Conservation (phyloP, 306 rosid species). For the Glycine latifolia region DNA sequence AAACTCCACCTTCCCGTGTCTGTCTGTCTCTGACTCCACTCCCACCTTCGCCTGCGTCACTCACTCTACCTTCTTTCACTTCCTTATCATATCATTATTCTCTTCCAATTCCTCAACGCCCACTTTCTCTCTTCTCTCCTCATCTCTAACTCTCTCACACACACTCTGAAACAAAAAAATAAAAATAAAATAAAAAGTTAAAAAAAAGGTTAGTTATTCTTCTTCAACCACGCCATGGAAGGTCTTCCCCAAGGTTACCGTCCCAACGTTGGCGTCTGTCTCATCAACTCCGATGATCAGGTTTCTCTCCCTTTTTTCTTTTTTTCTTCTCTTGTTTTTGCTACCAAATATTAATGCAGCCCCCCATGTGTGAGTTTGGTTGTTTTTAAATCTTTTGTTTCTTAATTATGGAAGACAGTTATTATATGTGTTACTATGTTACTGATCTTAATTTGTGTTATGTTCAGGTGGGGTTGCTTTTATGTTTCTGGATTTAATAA, state of each 20-base stretch:
- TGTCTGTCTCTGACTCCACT: constrained; percentile 22
- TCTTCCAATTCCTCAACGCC: constrained; percentile 34
- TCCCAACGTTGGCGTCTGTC: constrained; percentile 98
- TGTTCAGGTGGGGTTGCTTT: not conserved
- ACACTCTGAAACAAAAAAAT: not conserved
- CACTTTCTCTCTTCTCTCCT: not conserved
- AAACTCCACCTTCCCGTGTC: constrained; percentile 49
- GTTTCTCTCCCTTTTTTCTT: constrained; percentile 42
- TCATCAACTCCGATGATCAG: constrained; percentile 81
- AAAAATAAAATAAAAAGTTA: not conserved
- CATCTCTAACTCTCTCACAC: too few species aligned
- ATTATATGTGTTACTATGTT: not conserved
- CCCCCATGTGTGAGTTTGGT: not conserved
- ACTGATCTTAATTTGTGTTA: not conserved
- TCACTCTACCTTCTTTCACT: constrained; percentile 42
- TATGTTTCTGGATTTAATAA: not conserved
- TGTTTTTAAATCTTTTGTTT: not conserved
- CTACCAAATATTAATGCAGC: not conserved
- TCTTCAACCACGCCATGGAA: constrained; percentile 62
- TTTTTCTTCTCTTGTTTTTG: too few species aligned
- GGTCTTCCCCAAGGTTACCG: constrained; percentile 93
- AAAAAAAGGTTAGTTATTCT: not conserved
- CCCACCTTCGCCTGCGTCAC: constrained; percentile 48
- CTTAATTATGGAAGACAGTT: not conserved
- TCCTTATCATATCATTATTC: constrained; percentile 2